Conservation (phyloP, 2,329 filamentous ascomycete species). For the Lachnellula subtilissima region DNA sequence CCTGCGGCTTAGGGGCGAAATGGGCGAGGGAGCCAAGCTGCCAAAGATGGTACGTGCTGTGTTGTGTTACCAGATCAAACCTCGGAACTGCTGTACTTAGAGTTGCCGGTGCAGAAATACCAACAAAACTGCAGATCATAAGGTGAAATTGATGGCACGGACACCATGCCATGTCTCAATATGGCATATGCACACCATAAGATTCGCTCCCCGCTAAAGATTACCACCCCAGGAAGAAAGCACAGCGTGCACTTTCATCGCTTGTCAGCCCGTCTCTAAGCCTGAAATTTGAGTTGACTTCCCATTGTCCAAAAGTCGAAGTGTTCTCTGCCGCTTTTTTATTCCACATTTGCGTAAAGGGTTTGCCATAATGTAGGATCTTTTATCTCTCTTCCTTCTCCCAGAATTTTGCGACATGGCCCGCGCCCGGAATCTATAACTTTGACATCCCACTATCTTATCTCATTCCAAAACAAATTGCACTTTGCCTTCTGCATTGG, state of each 20-base stretch:
- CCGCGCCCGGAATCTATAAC: slow-evolving; percentile 1
- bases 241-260: background rate
- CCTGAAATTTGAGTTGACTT: slow-evolving; percentile 11
- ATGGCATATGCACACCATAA: background rate
- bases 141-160: background rate
- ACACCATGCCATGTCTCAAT: background rate
- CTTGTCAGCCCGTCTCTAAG: slow-evolving; percentile 12
- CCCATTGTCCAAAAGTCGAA: slow-evolving; percentile 19
- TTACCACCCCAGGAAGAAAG: slow-evolving; percentile 13
- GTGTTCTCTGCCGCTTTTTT: slow-evolving; percentile 13
- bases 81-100: background rate
- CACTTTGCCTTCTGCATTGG: slow-evolving; percentile 11
- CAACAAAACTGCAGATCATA: background rate
- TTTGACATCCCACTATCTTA: slow-evolving; percentile 9
- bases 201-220: slow-evolving; percentile 7
- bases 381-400: slow-evolving; percentile 1
- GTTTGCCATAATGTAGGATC: slow-evolving; percentile 11
- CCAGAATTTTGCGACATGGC: slow-evolving; percentile 2
- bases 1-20: background rate
- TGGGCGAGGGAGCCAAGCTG: background rate
- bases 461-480: slow-evolving; percentile 5
- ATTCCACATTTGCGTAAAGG: slow-evolving; percentile 14
- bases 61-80: too few relatives aligned
- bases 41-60: background rate
- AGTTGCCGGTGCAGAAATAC: background rate